Percentiles rank a stretch among this genome's conserved stretches.
Evolutionary conservation across 345 rosid genomes (phyloP).

Genomic region (Fremontodendron californicum): DNA sequence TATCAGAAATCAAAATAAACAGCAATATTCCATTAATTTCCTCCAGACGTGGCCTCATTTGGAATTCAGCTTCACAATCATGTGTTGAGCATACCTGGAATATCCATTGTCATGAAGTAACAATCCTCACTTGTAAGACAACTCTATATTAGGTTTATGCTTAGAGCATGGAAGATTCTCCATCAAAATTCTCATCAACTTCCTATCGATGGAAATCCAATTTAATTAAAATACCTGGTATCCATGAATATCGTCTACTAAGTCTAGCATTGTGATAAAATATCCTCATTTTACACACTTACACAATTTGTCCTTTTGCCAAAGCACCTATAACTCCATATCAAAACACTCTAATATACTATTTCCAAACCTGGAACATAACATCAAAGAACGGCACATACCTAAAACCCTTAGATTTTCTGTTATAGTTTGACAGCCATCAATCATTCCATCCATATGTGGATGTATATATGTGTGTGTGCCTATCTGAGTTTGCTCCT

Average conservation of each 20-base stretch:
- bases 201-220: neutral
- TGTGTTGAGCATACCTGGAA: neutral
- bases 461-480: neutral
- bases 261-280: neutral
- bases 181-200: neutral
- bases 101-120: neutral
- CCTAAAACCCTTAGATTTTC: neutral
- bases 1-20: slow-evolving; percentile 1
- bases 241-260: neutral
- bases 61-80: neutral
- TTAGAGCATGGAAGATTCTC: neutral
- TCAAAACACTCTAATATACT: neutral
- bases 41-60: neutral
- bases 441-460: neutral
- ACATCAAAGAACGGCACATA: neutral
- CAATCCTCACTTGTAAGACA: neutral
- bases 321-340: neutral
- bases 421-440: neutral
- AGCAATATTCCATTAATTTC: neutral
- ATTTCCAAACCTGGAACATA: neutral
- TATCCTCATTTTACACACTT: neutral
- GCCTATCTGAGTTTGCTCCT: neutral
- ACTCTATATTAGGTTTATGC: neutral
- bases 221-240: neutral
- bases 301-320: neutral